phyloP scores from a whole-genome alignment of 805 yeast species.

The Metschnikowia reukaufii region DNA sequence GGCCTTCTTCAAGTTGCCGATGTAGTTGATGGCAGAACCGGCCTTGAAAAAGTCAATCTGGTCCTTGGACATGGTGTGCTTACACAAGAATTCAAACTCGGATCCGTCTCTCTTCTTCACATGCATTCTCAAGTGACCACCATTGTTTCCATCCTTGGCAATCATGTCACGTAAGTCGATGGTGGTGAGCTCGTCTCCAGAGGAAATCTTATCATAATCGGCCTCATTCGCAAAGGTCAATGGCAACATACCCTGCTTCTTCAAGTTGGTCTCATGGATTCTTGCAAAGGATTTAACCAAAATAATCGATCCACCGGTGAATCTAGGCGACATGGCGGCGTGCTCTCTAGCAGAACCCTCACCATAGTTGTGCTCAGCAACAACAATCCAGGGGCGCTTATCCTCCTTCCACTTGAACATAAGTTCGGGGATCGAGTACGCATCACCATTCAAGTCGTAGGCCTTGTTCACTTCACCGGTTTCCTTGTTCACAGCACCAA shows the following conservation, averaged over 20 bases:
- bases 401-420: slow-evolving; percentile 95
- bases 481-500: slow-evolving; percentile 96
- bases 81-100: slow-evolving; percentile 64
- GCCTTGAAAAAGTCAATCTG: slow-evolving; percentile 96
- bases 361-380: slow-evolving; percentile 98
- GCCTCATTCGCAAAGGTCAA: slow-evolving; percentile 85
- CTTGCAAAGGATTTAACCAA: slow-evolving; percentile 95
- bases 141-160: slow-evolving; percentile 80
- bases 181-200: slow-evolving; percentile 56
- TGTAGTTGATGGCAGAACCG: slow-evolving; percentile 93
- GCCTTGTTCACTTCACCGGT: slow-evolving; percentile 94
- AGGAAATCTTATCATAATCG: slow-evolving; percentile 78
- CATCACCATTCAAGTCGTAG: slow-evolving; percentile 78
- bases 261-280: slow-evolving; percentile 96
- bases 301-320: slow-evolving; percentile 86
- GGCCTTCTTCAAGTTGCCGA: slow-evolving; percentile 54
- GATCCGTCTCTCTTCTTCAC: slow-evolving; percentile 78
- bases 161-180: slow-evolving; percentile 50
- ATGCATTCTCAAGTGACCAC: slow-evolving; percentile 70
- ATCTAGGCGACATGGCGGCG: slow-evolving; percentile 94
- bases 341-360: slow-evolving; percentile 99
- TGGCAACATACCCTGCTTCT: slow-evolving; percentile 97
- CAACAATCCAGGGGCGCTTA: slow-evolving; percentile 84
- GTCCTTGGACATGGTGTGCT: slow-evolving; percentile 96
- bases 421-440: slow-evolving; percentile 85